Evolutionary conservation across 1,284 basidiomycete species (phyloP).

Genomic region (Volvariella surrecta): DNA sequence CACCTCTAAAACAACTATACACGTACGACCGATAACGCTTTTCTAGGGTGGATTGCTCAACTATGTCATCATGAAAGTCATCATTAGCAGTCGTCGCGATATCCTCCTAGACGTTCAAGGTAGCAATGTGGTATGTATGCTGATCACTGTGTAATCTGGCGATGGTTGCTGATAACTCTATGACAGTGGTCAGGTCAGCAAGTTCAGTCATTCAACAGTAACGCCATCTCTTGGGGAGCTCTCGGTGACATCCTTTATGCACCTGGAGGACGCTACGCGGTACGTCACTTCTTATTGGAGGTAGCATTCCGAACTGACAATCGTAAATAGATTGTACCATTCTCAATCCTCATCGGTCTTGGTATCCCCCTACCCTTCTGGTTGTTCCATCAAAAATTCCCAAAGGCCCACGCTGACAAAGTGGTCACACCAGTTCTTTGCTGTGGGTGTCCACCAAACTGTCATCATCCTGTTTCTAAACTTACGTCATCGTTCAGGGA

Average conservation of each 20-base stretch:
- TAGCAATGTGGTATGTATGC: too few relatives aligned
- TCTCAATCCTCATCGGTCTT: too few relatives aligned
- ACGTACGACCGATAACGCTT: not conserved
- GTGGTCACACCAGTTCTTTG: slow-evolving; percentile 37
- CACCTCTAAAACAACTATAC: slow-evolving; percentile 42
- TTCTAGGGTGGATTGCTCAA: not conserved
- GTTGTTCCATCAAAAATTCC: slow-evolving; percentile 35
- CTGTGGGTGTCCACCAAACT: slow-evolving; percentile 6
- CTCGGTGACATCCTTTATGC: slow-evolving; percentile 33
- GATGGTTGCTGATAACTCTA: too few relatives aligned
- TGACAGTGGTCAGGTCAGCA: slow-evolving; percentile 57
- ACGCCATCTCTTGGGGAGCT: slow-evolving; percentile 60
- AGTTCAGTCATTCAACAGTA: slow-evolving; percentile 50
- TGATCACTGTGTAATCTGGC: too few relatives aligned
- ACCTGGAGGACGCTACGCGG: slow-evolving; percentile 36
- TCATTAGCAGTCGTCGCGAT: slow-evolving; percentile 43
- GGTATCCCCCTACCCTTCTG: slow-evolving; percentile 48
- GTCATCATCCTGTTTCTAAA: not conserved
- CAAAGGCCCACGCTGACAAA: slow-evolving; percentile 32
- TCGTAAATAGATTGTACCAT: too few relatives aligned
- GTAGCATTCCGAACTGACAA: slow-evolving; percentile 9
- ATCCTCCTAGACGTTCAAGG: slow-evolving; percentile 44
- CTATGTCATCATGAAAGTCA: slow-evolving; percentile 45
- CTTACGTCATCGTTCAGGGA: slow-evolving; percentile 14
- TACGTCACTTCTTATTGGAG: slow-evolving; percentile 12